Percentiles rank a stretch among this genome's conserved stretches.
Evolutionary conservation across 1,284 basidiomycete genomes (phyloP).

Genomic region (Leccinum discolor): DNA sequence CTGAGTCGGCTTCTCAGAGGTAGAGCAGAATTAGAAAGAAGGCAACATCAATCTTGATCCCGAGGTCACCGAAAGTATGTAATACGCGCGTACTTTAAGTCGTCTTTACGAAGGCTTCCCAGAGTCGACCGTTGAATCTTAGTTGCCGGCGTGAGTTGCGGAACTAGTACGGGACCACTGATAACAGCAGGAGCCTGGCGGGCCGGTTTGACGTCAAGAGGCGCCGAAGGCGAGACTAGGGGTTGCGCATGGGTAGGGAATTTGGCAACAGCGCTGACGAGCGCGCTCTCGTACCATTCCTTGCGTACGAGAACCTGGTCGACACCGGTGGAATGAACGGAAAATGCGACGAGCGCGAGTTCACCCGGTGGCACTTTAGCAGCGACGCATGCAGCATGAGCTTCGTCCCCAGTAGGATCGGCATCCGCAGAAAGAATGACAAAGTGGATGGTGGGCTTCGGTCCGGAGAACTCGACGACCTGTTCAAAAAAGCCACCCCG

Average conservation of each 20-base stretch:
- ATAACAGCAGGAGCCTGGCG: conserved; percentile 33
- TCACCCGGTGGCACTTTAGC: conserved; percentile 76
- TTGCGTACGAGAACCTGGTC: conserved; percentile 81
- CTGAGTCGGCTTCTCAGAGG: too few species aligned
- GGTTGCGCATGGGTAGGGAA: neutral
- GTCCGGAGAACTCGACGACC: conserved; percentile 76
- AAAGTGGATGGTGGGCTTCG: conserved; percentile 84
- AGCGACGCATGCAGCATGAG: conserved; percentile 76
- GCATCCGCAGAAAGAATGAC: conserved; percentile 80
- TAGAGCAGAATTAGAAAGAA: too few species aligned
- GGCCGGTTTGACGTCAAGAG: conserved; percentile 38
- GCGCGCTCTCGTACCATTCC: conserved; percentile 76
- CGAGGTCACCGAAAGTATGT: too few species aligned
- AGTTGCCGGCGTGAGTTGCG: conserved; percentile 5
- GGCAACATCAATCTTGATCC: too few species aligned
- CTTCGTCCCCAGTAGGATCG: conserved; percentile 77
- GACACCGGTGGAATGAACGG: conserved; percentile 79
- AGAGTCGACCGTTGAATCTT: too few species aligned
- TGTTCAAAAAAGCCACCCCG: conserved; percentile 72
- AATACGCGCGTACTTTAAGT: too few species aligned
- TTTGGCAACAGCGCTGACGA: neutral
- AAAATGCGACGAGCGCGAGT: conserved; percentile 78
- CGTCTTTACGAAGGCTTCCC: too few species aligned
- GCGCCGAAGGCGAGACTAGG: conserved; percentile 11
- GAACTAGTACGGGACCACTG: conserved; percentile 12